Evolutionary conservation across 805 yeast genomes (phyloP).

Genomic region (Komagataella kurtzmanii): DNA sequence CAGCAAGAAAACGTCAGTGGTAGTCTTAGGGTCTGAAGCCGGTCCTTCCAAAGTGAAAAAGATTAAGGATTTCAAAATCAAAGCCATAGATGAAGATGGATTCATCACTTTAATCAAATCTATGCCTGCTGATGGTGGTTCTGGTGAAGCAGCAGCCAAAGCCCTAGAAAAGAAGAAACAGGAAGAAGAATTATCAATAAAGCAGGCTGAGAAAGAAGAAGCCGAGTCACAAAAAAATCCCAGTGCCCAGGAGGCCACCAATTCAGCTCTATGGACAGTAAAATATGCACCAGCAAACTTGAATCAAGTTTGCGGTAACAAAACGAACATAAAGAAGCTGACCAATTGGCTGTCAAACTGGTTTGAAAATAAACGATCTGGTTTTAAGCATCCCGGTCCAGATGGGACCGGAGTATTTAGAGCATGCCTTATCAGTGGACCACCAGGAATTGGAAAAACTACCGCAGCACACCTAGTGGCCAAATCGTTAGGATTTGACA

Average conservation of each 20-base stretch:
- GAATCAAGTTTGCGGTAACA: slow-evolving; percentile 84
- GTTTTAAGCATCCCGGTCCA: slow-evolving; percentile 41
- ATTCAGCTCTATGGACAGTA: slow-evolving; percentile 80
- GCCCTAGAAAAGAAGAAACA: slow-evolving; percentile 57
- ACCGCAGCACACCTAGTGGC: slow-evolving; percentile 73
- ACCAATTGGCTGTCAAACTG: slow-evolving; percentile 68
- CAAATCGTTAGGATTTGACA: slow-evolving; percentile 53
- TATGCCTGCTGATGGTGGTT: slow-evolving; percentile 92
- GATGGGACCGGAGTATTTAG: slow-evolving; percentile 62
- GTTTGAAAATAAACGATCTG: slow-evolving; percentile 42
- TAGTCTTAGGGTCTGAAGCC: slow-evolving; percentile 90
- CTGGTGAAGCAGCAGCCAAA: slow-evolving; percentile 62
- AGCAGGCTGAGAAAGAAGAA: slow-evolving; percentile 37
- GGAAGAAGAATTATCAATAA: slow-evolving; percentile 45
- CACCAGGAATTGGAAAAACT: slow-evolving; percentile 81
- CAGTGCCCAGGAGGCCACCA: slow-evolving; percentile 25
- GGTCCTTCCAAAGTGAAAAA: slow-evolving; percentile 89
- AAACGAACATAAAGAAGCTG: slow-evolving; percentile 54
- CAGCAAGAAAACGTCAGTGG: slow-evolving; percentile 74
- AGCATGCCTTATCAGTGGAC: slow-evolving; percentile 79
- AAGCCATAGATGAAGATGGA: slow-evolving; percentile 81
- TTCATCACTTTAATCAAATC: slow-evolving; percentile 56
- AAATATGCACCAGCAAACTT: slow-evolving; percentile 77
- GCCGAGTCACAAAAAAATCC: slow-evolving; percentile 16
- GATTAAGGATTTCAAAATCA: slow-evolving; percentile 58